Conservation (phyloP, 768 basidiomycete species). For the Leccinellum rugosiceps region DNA sequence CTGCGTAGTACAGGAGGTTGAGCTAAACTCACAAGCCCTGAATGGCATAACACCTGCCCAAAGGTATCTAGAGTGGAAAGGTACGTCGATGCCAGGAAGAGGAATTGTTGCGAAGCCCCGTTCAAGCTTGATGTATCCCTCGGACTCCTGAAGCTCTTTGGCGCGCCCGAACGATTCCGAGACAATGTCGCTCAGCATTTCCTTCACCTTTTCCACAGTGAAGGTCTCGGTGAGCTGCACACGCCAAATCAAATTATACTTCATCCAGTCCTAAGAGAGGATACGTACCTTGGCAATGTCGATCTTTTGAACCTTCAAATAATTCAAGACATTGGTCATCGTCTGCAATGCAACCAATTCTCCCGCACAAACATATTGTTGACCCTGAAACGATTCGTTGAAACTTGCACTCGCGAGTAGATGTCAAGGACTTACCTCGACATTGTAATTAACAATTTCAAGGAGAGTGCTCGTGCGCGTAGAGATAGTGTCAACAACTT, state of each 20-base stretch:
- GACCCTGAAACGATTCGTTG: constrained; percentile 56
- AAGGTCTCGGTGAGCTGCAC: constrained; percentile 80
- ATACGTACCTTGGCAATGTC: constrained; percentile 77
- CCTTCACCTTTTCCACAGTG: constrained; percentile 90
- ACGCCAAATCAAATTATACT: neutral
- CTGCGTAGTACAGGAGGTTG: neutral
- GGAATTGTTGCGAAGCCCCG: constrained; percentile 96
- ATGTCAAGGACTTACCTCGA: constrained; percentile 55
- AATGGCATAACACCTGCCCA: constrained; percentile 99
- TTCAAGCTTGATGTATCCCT: constrained; percentile 91
- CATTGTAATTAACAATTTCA: constrained; percentile 98
- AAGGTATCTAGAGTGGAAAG: constrained; percentile 98
- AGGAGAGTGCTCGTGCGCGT: constrained; percentile 73
- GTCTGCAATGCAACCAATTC: constrained; percentile 91
- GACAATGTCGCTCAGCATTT: constrained; percentile 92
- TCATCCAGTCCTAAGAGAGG: neutral
- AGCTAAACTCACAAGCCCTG: constrained; percentile 77
- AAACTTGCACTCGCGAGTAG: neutral
- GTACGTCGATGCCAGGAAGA: constrained; percentile 95
- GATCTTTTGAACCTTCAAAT: constrained; percentile 93
- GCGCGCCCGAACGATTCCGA: constrained; percentile 76
- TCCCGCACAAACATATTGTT: constrained; percentile 99
- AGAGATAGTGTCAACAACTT: constrained; percentile 92
- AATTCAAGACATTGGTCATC: constrained; percentile 94
- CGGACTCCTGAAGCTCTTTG: constrained; percentile 70